Evolutionary conservation across 805 yeast species (phyloP).

Genomic region (Kodamaea neixiangensis): DNA sequence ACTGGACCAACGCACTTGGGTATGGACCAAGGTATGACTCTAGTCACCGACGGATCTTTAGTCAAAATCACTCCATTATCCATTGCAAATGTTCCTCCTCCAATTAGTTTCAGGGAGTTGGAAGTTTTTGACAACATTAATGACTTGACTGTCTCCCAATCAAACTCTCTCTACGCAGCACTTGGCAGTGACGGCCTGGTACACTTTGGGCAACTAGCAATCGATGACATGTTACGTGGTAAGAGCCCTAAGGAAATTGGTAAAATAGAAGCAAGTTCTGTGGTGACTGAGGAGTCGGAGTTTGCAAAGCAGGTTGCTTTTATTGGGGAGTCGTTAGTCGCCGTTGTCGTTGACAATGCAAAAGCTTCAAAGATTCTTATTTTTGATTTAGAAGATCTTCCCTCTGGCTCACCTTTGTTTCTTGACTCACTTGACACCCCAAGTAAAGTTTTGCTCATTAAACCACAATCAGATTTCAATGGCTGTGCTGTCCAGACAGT

Average conservation of each 20-base stretch:
- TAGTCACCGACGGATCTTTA: conserved; percentile 76
- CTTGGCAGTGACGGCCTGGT: conserved; percentile 47
- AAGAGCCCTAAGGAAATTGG: conserved; percentile 46
- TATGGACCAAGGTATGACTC: conserved; percentile 71
- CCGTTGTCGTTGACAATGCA: conserved; percentile 59
- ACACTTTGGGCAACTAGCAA: conserved; percentile 43
- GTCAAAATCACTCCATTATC: conserved; percentile 80
- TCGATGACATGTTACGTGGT: conserved; percentile 50
- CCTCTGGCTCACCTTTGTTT: conserved; percentile 39
- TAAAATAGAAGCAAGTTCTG: conserved; percentile 23
- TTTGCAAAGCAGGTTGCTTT: conserved; percentile 65
- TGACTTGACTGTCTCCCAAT: conserved; percentile 63
- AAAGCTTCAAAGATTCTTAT: conserved; percentile 52
- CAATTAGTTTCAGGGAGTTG: conserved; percentile 73
- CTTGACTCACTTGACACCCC: conserved; percentile 44
- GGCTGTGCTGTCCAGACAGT: conserved; percentile 59
- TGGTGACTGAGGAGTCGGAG: conserved; percentile 39
- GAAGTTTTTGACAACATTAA: conserved; percentile 52
- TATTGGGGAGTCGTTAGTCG: conserved; percentile 51
- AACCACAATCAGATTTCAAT: conserved; percentile 54
- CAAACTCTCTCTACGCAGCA: conserved; percentile 61
- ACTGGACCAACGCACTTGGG: conserved; percentile 73
- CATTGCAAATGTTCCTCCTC: conserved; percentile 92
- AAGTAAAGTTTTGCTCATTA: conserved; percentile 56
- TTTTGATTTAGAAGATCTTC: conserved; percentile 46